Evolutionary conservation across 2,329 filamentous ascomycete species (phyloP).

Genomic region (Microthyrium microscopicum): DNA sequence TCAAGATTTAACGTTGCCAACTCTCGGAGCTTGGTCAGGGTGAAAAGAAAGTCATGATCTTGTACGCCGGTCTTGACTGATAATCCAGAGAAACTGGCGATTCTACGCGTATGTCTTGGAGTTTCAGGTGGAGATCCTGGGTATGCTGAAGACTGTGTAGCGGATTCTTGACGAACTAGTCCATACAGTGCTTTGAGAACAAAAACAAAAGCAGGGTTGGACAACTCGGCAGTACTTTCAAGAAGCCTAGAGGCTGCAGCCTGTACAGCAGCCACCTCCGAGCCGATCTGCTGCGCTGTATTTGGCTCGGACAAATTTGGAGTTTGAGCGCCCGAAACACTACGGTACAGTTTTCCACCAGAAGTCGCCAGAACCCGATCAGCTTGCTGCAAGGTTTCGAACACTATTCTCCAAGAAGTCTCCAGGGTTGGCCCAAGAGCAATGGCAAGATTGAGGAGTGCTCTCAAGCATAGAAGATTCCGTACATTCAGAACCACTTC

Average conservation of each 20-base stretch:
- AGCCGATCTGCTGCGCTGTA: constrained; percentile 33
- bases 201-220: constrained; percentile 62
- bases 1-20: constrained; percentile 28
- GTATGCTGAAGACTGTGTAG: neutral
- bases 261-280: constrained; percentile 77
- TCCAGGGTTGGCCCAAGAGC: constrained; percentile 79
- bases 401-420: constrained; percentile 72
- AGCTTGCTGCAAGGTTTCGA: constrained; percentile 84
- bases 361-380: constrained; percentile 47
- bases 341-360: constrained; percentile 6
- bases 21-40: constrained; percentile 30
- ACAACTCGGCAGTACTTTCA: constrained; percentile 84
- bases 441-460: constrained; percentile 87
- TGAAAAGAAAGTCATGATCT: constrained; percentile 29
- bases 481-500: constrained; percentile 52
- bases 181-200: constrained; percentile 61
- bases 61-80: constrained; percentile 22
- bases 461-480: constrained; percentile 78
- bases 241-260: constrained; percentile 72
- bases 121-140: constrained; percentile 13
- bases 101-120: constrained; percentile 20
- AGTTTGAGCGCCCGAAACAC: constrained; percentile 28
- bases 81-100: constrained; percentile 27
- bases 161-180: constrained; percentile 34
- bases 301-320: constrained; percentile 21